Conservation (phyloP, 148 eudicot species). For the Rhododendron molle region DNA sequence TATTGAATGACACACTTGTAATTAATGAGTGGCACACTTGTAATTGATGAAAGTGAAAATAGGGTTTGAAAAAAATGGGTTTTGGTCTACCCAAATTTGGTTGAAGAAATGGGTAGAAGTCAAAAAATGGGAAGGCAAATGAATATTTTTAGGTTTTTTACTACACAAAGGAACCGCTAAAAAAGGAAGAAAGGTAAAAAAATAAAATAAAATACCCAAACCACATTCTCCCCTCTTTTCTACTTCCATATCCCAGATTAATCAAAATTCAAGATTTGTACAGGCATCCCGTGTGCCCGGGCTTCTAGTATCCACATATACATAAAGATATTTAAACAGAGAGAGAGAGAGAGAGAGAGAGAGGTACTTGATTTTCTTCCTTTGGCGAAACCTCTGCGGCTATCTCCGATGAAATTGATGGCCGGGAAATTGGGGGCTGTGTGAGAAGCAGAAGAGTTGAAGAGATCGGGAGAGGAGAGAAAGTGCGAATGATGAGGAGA, state of each 20-base stretch:
- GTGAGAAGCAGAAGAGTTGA: slow-evolving; percentile 13
- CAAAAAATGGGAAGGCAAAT: too few relatives aligned
- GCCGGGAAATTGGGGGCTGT: slow-evolving; percentile 21
- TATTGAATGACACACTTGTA: too few relatives aligned
- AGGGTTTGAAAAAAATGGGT: too few relatives aligned
- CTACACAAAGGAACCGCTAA: background rate
- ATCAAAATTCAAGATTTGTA: background rate
- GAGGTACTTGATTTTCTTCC: slow-evolving; percentile 55
- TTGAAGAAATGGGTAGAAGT: too few relatives aligned
- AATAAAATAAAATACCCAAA: background rate
- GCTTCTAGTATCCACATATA: background rate
- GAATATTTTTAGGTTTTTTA: background rate
- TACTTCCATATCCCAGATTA: background rate
- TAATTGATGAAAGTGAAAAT: too few relatives aligned
- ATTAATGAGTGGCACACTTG: too few relatives aligned
- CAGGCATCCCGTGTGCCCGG: background rate
- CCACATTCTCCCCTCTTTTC: background rate
- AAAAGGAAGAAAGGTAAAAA: too few relatives aligned
- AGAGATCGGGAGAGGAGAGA: slow-evolving; percentile 14
- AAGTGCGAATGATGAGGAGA: slow-evolving; percentile 24
- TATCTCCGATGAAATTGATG: slow-evolving; percentile 24
- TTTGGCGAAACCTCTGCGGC: slow-evolving; percentile 64
- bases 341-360: background rate
- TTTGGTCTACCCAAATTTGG: too few relatives aligned
- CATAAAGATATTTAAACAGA: background rate